A percentile compares a stretch with the other conserved stretches of the same genome.
phyloP scores from a whole-genome alignment of 108 stramenopile species.

The Parmales sp. region DNA sequence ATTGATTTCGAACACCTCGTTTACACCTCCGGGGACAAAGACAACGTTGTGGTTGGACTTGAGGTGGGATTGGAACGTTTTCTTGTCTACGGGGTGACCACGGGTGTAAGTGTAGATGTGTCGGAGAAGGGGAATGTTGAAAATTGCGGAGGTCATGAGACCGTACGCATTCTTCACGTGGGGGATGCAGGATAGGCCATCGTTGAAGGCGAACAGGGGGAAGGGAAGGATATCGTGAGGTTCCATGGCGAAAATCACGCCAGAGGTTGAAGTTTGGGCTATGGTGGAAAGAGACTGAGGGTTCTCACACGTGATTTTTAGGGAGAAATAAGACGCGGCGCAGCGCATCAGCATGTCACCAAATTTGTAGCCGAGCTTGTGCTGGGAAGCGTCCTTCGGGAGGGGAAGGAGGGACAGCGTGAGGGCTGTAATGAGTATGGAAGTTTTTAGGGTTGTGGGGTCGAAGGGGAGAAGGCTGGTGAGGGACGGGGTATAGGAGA shows the following conservation, averaged over 20 bases:
- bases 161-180: neutral
- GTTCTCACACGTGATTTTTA: too few species aligned
- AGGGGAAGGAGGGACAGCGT: too few species aligned
- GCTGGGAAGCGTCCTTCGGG: too few species aligned
- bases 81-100: slow-evolving; percentile 1
- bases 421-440: too few species aligned
- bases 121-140: slow-evolving; percentile 37
- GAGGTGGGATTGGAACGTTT: slow-evolving; percentile 34
- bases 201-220: slow-evolving; percentile 36
- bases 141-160: slow-evolving; percentile 40
- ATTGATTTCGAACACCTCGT: slow-evolving; percentile 40
- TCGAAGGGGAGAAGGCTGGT: too few species aligned
- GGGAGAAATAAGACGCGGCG: too few species aligned
- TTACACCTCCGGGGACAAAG: slow-evolving; percentile 50
- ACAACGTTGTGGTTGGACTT: slow-evolving; percentile 28
- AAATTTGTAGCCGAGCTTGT: too few species aligned
- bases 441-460: too few species aligned
- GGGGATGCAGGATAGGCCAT: slow-evolving; percentile 13
- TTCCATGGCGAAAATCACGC: neutral
- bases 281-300: too few species aligned
- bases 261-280: too few species aligned
- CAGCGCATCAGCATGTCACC: too few species aligned
- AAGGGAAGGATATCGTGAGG: slow-evolving; percentile 27
- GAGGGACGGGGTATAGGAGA: too few species aligned
- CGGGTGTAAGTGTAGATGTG: slow-evolving; percentile 42